Conservation (phyloP, 176 grass and related monocot genomes). For the Cenchrus americanus region DNA sequence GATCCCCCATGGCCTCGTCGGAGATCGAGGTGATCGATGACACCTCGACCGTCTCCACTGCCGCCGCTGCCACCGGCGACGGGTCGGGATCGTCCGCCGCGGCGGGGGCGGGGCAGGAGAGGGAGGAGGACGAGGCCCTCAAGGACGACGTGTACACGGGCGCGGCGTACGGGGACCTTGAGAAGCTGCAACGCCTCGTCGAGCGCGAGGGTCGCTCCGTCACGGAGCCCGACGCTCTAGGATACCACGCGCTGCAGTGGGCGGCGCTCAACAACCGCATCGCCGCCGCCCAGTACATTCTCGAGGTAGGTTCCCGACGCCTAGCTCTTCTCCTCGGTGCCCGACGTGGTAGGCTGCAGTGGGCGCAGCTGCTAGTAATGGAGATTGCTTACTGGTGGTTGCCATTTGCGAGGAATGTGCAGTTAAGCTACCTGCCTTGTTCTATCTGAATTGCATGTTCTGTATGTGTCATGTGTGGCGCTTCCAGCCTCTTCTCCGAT, state of each 20-base stretch:
- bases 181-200: conserved; percentile 87
- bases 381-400: not conserved
- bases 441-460: not conserved
- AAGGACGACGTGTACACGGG: conserved; percentile 92
- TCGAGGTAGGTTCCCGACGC: conserved; percentile 55
- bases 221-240: conserved; percentile 65
- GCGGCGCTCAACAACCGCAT: conserved; percentile 94
- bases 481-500: not conserved
- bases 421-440: not conserved
- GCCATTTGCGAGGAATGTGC: conserved; percentile 12
- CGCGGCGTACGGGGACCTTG: conserved; percentile 87
- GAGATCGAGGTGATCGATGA: conserved; percentile 73
- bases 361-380: not conserved
- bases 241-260: conserved; percentile 92
- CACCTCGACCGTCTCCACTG: conserved; percentile 28
- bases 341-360: not conserved
- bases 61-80: not conserved
- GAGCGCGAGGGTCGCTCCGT: conserved; percentile 76
- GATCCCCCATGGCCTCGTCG: conserved; percentile 63
- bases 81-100: conserved; percentile 19
- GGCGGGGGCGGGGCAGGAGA: conserved; percentile 22
- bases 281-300: conserved; percentile 88
- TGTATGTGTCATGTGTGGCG: not conserved
- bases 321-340: not conserved
- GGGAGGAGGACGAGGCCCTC: conserved; percentile 55